A percentile compares a stretch with the other conserved stretches of the same genome.
Evolutionary conservation across 257 asterid species (phyloP).

Genomic region (Petrea volubilis): DNA sequence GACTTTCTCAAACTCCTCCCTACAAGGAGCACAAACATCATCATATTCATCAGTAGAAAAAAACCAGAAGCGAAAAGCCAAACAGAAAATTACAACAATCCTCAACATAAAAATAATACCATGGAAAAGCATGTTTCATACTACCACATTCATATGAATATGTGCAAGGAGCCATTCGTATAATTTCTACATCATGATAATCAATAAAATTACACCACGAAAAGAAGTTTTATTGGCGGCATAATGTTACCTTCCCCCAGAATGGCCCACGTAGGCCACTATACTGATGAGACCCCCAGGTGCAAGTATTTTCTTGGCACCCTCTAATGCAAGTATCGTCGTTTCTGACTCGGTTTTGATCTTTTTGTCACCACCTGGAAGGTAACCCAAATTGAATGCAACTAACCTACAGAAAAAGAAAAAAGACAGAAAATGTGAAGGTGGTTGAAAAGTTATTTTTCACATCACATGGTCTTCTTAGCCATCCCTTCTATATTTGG

Average conservation of each 20-base stretch:
- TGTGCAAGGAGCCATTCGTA: neutral
- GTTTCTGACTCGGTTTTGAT: constrained; percentile 64
- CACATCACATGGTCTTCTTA: neutral
- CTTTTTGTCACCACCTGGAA: constrained; percentile 88
- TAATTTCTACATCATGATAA: neutral
- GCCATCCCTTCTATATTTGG: neutral
- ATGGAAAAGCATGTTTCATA: no score
- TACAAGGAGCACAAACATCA: constrained; percentile 21
- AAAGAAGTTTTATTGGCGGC: neutral
- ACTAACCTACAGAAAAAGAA: constrained; percentile 55
- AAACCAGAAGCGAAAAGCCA: neutral
- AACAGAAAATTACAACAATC: neutral
- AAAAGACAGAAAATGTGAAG: neutral
- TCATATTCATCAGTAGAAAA: neutral
- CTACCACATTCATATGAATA: no score
- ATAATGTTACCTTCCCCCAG: constrained; percentile 71
- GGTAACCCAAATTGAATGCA: constrained; percentile 95
- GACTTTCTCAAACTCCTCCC: constrained; percentile 84
- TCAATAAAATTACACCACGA: neutral
- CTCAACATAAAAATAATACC: neutral
- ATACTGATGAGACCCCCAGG: constrained; percentile 87
- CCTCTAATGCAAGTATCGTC: constrained; percentile 73
- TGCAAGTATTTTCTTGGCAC: constrained; percentile 63
- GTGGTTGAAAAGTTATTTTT: neutral
- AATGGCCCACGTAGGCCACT: constrained; percentile 74